Evolutionary conservation across 768 basidiomycete species (phyloP).

Genomic region (Saitozyma podzolica): DNA sequence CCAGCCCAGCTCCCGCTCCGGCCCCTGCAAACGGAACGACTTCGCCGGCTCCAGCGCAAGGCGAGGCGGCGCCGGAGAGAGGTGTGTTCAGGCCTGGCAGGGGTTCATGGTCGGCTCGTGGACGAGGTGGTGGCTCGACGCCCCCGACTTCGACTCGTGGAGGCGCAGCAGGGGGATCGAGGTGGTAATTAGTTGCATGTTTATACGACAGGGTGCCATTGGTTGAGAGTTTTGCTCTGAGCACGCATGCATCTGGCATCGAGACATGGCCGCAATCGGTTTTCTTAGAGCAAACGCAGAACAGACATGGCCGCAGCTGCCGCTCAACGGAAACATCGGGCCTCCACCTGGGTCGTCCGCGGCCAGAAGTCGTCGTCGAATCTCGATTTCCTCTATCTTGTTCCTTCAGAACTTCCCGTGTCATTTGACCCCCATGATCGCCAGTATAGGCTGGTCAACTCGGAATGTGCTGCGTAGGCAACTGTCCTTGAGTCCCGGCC

Average conservation of each 20-base stretch:
- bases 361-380: no score
- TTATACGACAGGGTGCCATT: not conserved
- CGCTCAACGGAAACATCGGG: no score
- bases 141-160: slow-evolving; percentile 6
- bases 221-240: not conserved
- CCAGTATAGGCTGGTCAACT: no score
- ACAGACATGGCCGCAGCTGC: no score
- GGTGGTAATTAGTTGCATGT: slow-evolving; percentile 15
- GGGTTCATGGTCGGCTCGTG: slow-evolving; percentile 15
- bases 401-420: no score
- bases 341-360: no score
- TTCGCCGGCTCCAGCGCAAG: slow-evolving; percentile 15
- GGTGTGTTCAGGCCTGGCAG: slow-evolving; percentile 18
- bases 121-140: slow-evolving; percentile 20
- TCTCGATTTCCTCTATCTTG: no score
- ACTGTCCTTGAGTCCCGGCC: no score
- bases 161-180: slow-evolving; percentile 8
- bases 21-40: slow-evolving; percentile 12
- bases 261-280: no score
- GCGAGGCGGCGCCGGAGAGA: slow-evolving; percentile 14
- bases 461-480: no score
- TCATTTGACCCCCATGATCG: no score
- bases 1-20: slow-evolving; percentile 17
- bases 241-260: not conserved
- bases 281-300: no score